phyloP scores from a whole-genome alignment of 169 alveolate genomes.

The Plasmodium cynomolgi region DNA sequence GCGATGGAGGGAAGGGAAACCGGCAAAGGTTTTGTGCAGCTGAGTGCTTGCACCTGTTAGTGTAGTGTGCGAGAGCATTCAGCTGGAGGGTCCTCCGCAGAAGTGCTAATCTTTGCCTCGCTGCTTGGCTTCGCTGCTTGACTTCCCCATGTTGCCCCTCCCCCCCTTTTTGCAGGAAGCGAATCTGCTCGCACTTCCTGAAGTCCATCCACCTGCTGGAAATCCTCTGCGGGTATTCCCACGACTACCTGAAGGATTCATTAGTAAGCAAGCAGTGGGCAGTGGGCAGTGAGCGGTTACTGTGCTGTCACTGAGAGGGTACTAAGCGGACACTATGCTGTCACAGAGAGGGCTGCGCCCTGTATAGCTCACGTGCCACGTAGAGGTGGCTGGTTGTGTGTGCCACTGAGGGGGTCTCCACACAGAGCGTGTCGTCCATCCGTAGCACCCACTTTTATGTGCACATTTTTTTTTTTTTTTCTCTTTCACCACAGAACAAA shows the following conservation, averaged over 20 bases:
- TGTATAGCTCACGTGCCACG: not conserved
- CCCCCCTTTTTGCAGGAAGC: constrained; percentile 7
- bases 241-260: constrained; percentile 72
- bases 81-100: not conserved
- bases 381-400: not conserved
- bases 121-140: not conserved
- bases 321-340: too few species aligned
- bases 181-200: constrained; percentile 64
- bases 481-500: constrained; percentile 30
- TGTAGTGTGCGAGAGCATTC: not conserved
- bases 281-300: too few species aligned
- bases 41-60: too few species aligned
- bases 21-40: too few species aligned
- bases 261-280: constrained; percentile 11
- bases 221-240: constrained; percentile 72
- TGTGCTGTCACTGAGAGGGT: not conserved
- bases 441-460: not conserved
- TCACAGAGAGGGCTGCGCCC: not conserved
- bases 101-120: too few species aligned
- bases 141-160: not conserved
- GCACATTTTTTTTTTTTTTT: not conserved
- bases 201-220: constrained; percentile 69
- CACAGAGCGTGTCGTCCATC: too few species aligned
- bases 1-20: not conserved
- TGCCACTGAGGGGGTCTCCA: too few species aligned